Conservation (phyloP, 108 stramenopile genomes). For the Pseudonitzschia multistriata region DNA sequence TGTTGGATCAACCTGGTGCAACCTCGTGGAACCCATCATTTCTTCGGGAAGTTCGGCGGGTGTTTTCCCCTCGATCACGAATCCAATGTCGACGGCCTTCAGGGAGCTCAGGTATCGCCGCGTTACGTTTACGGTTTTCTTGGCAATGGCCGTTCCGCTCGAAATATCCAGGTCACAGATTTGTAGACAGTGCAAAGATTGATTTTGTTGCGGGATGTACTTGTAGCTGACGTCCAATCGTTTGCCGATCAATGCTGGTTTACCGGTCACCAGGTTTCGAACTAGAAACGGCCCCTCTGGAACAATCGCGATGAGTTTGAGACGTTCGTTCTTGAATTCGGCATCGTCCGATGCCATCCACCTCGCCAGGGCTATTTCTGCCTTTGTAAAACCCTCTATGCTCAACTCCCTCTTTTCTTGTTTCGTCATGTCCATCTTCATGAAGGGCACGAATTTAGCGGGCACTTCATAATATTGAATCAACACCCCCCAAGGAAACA, state of each 20-base stretch:
- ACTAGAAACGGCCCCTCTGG: conserved; percentile 88
- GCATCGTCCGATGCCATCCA: conserved; percentile 59
- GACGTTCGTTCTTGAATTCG: conserved; percentile 60
- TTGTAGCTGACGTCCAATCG: conserved; percentile 60
- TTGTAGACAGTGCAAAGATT: conserved; percentile 44
- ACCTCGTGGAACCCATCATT: conserved; percentile 74
- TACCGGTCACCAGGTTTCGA: conserved; percentile 78
- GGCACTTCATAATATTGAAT: conserved; percentile 79
- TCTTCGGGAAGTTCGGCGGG: conserved; percentile 81
- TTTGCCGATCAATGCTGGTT: conserved; percentile 83
- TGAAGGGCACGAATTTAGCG: conserved; percentile 50
- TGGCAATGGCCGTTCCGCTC: conserved; percentile 51
- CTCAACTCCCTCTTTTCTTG: background rate
- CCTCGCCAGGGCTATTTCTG: conserved; percentile 44
- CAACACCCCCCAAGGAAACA: conserved; percentile 83
- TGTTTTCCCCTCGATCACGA: conserved; percentile 78
- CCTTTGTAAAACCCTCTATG: conserved; percentile 33
- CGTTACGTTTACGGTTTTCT: conserved; percentile 72
- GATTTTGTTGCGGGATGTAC: conserved; percentile 22
- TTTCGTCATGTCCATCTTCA: conserved; percentile 38
- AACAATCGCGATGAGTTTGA: conserved; percentile 78
- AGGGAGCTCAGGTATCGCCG: conserved; percentile 74
- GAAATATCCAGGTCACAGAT: conserved; percentile 84
- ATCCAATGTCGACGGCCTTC: conserved; percentile 79
- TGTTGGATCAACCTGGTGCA: conserved; percentile 81